A percentile compares a stretch with the other conserved stretches of the same genome.
Conservation (phyloP, 2,329 filamentous ascomycete genomes). For the Sphaerulina vaccinii region DNA sequence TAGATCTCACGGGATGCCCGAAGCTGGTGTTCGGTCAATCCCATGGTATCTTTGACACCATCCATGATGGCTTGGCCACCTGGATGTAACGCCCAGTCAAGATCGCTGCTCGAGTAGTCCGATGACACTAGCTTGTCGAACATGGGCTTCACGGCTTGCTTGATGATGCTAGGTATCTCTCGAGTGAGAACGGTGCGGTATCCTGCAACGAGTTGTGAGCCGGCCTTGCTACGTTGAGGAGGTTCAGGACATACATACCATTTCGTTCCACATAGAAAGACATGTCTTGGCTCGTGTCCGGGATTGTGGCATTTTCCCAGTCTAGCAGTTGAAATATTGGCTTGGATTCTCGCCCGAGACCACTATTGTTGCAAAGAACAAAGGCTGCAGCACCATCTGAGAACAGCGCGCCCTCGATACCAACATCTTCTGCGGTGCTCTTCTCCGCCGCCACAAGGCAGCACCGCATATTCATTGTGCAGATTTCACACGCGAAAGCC, state of each 20-base stretch:
- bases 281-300: background rate
- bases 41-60: background rate
- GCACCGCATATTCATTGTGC: slow-evolving; percentile 56
- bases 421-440: slow-evolving; percentile 62
- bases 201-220: no score
- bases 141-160: background rate
- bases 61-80: background rate
- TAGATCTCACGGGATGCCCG: background rate
- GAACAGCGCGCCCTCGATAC: slow-evolving; percentile 66
- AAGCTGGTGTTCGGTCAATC: background rate
- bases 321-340: background rate
- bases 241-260: no score
- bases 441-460: slow-evolving; percentile 48
- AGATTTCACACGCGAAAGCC: slow-evolving; percentile 61
- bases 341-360: background rate
- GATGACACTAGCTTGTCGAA: background rate
- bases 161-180: background rate
- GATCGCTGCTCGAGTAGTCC: background rate
- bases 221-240: no score
- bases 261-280: no score
- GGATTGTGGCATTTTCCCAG: background rate
- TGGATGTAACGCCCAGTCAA: background rate
- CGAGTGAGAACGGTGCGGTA: background rate
- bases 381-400: slow-evolving; percentile 69
- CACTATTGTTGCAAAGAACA: slow-evolving; percentile 57